Base-by-base conservation (phyloP, 1,139 yeast genomes). In the Yamadazyma triangularis region DNA sequence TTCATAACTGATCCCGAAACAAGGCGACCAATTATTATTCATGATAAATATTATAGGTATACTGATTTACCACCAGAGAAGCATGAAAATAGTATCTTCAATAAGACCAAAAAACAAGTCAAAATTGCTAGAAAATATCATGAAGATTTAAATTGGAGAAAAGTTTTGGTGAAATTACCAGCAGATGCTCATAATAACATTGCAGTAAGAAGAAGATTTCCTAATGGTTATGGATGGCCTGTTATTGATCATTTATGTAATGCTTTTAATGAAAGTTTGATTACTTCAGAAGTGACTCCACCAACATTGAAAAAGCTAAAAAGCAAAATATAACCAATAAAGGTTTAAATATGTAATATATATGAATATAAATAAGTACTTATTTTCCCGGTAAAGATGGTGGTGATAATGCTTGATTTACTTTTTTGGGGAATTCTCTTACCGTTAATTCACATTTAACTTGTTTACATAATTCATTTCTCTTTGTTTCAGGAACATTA, bases 181-280 rank as follows among this genome's bases (percentile, higher is more conserved):
- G 96, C 96, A 0, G 99, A 91, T 56, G 96, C 99, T 0, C 99
- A 91, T 52, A 91, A 91, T 51, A 91, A 91, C 48, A 88, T 93
- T 26, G 67, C 85, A 11, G 98, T 91, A 1, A 64, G 99, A 41
- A 66, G 99, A 43, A 62, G 88, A 38, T 91, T 86, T 64, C 78
- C 94, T 8, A 91, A 91, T 59, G 95, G 96, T 0, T 89, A 82
- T 56, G 99, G 99, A 2, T 89, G 97, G 96, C 87, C 84, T 1
- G 96, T 88, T 0, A 65, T 91, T 19, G 87, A 83, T 36, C 61
- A 57, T 34, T 33, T 59, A 15, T 53, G 60, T 35, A 47, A 42
- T 7, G 49, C 43, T 3, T 41, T 43, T 18, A 42, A 42, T 25
- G 44, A 41, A 4, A 39, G 32, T 6, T 15, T 24, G 19, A 26